phyloP scores from a whole-genome alignment of 2,329 filamentous ascomycete genomes.

The Nemania abortiva region DNA sequence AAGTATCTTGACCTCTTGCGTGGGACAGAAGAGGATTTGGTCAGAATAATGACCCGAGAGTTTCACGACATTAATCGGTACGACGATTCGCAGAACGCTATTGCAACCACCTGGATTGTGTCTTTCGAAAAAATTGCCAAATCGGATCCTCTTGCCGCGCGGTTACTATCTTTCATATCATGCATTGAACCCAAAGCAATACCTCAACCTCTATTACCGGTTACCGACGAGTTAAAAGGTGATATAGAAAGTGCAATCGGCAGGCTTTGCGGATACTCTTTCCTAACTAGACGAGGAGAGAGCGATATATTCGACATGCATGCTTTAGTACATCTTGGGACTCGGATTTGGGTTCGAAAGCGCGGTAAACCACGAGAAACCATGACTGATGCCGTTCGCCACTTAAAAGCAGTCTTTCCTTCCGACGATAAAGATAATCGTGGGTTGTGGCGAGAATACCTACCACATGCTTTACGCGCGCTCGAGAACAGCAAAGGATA shows the following conservation, averaged over 20 bases:
- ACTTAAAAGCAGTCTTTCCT: slow-evolving; percentile 28
- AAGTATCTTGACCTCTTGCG: slow-evolving; percentile 44
- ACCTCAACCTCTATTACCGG: slow-evolving; percentile 52
- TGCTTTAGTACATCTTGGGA: slow-evolving; percentile 53
- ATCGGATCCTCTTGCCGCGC: slow-evolving; percentile 49
- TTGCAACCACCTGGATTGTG: slow-evolving; percentile 56
- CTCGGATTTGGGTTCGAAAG: slow-evolving; percentile 47
- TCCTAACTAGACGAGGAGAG: slow-evolving; percentile 47
- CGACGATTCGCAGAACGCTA: slow-evolving; percentile 49
- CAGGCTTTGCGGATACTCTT: slow-evolving; percentile 51
- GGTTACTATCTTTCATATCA: slow-evolving; percentile 55
- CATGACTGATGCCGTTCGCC: background rate
- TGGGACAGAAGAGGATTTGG: slow-evolving; percentile 49
- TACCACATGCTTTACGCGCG: slow-evolving; percentile 48
- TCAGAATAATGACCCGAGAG: slow-evolving; percentile 51
- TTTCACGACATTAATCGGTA: slow-evolving; percentile 53
- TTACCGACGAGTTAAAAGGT: slow-evolving; percentile 14
- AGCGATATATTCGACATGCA: slow-evolving; percentile 54
- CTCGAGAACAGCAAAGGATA: slow-evolving; percentile 25
- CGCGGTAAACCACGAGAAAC: slow-evolving; percentile 23
- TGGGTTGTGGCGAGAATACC: slow-evolving; percentile 44
- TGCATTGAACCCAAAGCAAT: slow-evolving; percentile 57
- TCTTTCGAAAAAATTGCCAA: slow-evolving; percentile 56
- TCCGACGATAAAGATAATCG: slow-evolving; percentile 30
- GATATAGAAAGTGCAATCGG: slow-evolving; percentile 49